These are phyloP conservation scores for Chlorella ohadii DNA, from an alignment of 139 green algal species.

Conservation along the genomic window DNA sequence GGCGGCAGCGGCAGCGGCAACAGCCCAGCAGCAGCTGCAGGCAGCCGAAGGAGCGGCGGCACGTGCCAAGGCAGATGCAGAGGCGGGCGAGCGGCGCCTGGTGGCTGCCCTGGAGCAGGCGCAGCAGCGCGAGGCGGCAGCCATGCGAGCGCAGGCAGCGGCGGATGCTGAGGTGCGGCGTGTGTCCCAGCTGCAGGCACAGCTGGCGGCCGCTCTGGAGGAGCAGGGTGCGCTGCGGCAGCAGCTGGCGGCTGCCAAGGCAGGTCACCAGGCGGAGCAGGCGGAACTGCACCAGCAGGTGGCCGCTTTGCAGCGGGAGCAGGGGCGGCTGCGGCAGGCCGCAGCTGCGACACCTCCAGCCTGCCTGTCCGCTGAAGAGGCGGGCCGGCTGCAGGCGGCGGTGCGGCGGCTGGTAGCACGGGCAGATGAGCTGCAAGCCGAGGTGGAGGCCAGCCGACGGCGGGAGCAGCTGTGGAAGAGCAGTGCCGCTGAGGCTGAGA, in stretches of 20 bases:
- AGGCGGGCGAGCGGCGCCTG: constrained; percentile 4
- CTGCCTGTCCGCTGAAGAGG: background rate
- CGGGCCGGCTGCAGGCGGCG: constrained; percentile 10
- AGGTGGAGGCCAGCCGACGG: constrained; percentile 5
- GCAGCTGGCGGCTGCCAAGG: background rate
- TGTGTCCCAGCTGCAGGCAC: background rate
- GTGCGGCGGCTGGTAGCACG: constrained; percentile 17
- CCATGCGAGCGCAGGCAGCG: background rate
- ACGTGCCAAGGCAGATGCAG: background rate
- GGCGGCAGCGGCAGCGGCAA: background rate
- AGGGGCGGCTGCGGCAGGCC: background rate
- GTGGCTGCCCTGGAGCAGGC: background rate
- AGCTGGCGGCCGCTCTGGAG: constrained; percentile 3
- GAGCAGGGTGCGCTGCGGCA: constrained; percentile 16
- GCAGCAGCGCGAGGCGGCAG: background rate
- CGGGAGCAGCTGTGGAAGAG: constrained; percentile 16
- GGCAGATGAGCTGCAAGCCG: constrained; percentile 1
- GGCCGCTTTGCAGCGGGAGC: background rate
- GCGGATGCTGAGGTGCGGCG: background rate
- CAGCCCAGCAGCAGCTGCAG: background rate
- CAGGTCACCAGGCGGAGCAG: background rate
- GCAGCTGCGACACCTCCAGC: background rate
- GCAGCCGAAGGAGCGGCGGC: background rate
- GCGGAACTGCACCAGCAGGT: background rate
- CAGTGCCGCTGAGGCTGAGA: background rate